Percentiles rank a stretch among this genome's conserved stretches.
Evolutionary conservation across 805 yeast genomes (phyloP).

Genomic region (Jamesozyma spencerorum): DNA sequence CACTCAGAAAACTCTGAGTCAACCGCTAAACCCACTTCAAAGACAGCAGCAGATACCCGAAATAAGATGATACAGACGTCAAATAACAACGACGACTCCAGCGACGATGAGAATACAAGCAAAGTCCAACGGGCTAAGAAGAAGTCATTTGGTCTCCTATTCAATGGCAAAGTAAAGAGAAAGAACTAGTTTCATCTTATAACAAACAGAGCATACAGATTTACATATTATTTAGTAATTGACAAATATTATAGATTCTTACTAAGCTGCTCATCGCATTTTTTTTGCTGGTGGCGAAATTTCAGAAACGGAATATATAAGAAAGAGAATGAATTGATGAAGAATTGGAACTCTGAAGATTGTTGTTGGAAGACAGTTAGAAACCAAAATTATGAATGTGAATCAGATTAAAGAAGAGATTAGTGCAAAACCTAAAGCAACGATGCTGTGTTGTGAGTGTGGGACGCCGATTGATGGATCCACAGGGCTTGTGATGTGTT

Average conservation of each 20-base stretch:
- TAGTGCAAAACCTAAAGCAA: constrained; percentile 40
- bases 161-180: constrained; percentile 15
- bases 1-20: background rate
- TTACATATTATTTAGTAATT: too few relatives aligned
- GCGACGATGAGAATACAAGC: constrained; percentile 11
- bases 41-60: too few relatives aligned
- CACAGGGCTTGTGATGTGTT: constrained; percentile 85
- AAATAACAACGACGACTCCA: background rate
- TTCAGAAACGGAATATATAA: background rate
- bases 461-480: constrained; percentile 98
- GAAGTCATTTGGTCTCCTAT: constrained; percentile 23
- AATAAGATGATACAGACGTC: background rate
- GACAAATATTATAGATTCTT: too few relatives aligned
- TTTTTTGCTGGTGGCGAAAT: constrained; percentile 3
- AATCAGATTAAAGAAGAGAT: background rate
- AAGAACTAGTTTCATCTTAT: too few relatives aligned
- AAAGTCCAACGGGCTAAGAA: constrained; percentile 13
- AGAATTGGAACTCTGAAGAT: too few relatives aligned
- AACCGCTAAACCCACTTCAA: background rate
- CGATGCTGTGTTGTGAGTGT: constrained; percentile 95
- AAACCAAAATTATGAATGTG: background rate
- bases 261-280: too few relatives aligned
- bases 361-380: background rate
- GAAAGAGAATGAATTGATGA: background rate
- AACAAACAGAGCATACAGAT: too few relatives aligned